These are phyloP conservation scores for Fusarium redolens DNA, from an alignment of 2,329 filamentous ascomycete species.

Conservation along the genomic window DNA sequence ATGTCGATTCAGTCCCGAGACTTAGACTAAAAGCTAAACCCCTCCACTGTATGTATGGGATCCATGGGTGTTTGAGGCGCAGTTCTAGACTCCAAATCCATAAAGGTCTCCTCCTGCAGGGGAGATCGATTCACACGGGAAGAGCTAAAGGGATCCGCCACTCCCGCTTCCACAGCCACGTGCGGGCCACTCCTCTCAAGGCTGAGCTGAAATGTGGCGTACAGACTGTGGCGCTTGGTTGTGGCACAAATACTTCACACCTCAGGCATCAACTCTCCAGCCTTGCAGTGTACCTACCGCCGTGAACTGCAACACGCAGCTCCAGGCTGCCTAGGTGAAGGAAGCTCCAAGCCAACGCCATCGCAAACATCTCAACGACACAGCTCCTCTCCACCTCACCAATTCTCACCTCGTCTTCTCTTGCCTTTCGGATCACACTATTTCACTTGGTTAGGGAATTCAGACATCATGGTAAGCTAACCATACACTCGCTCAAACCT, in stretches of 20 bases:
- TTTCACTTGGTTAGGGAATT: conserved; percentile 28
- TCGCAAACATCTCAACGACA: conserved; percentile 33
- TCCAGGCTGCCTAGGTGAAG: conserved; percentile 57
- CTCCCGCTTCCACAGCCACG: conserved; percentile 39
- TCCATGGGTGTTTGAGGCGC: conserved; percentile 16
- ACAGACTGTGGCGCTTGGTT: not conserved
- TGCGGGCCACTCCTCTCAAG: conserved; percentile 23
- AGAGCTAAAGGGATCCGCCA: conserved; percentile 29
- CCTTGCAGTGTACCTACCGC: conserved; percentile 37
- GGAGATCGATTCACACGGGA: conserved; percentile 24
- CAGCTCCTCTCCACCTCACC: conserved; percentile 31
- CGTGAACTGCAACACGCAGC: conserved; percentile 52
- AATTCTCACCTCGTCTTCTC: conserved; percentile 17
- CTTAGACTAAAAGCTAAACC: conserved; percentile 1
- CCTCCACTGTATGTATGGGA: not conserved
- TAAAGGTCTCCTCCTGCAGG: conserved; percentile 30
- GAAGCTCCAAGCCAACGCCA: conserved; percentile 50
- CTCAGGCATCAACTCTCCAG: conserved; percentile 48
- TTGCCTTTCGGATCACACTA: not conserved
- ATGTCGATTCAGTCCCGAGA: conserved; percentile 1
- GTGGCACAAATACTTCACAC: conserved; percentile 18
- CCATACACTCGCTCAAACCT: conserved; percentile 10
- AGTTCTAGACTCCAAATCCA: conserved; percentile 35
- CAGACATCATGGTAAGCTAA: conserved; percentile 50
- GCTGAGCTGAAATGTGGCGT: conserved; percentile 11